Evolutionary conservation across 108 stramenopile genomes (phyloP).

Genomic region (Cylindrotheca fusiformis): DNA sequence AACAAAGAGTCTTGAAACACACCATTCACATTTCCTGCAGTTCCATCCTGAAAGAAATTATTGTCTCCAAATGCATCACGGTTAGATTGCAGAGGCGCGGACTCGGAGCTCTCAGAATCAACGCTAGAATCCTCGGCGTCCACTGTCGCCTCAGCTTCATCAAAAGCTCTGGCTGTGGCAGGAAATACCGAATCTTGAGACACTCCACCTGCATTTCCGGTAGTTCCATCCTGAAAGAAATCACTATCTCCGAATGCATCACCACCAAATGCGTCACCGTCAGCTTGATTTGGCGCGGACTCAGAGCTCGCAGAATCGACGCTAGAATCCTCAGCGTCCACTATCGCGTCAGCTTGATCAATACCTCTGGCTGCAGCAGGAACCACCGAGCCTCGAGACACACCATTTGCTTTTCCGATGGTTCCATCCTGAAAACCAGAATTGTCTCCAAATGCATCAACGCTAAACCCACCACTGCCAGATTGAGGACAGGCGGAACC

Average conservation of each 20-base stretch:
- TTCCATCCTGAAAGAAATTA: background rate
- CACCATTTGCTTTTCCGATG: background rate
- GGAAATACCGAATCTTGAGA: background rate
- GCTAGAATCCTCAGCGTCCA: background rate
- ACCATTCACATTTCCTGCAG: background rate
- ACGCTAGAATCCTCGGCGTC: slow-evolving; percentile 1
- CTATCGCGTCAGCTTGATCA: background rate
- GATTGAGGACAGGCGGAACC: background rate
- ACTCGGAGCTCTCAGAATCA: background rate
- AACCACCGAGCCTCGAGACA: background rate
- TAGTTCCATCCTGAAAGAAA: background rate
- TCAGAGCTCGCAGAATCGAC: background rate
- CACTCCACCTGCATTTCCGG: background rate
- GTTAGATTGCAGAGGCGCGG: background rate
- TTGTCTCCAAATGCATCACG: background rate
- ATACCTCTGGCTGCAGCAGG: background rate
- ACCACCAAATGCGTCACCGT: background rate
- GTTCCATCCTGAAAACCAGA: background rate
- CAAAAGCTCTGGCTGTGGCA: background rate
- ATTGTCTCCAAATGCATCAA: background rate
- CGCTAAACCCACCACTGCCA: no score
- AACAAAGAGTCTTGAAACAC: background rate
- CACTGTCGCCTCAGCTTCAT: background rate
- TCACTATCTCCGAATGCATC: slow-evolving; percentile 1
- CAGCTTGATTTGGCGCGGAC: background rate